Evolutionary conservation across 768 basidiomycete species (phyloP).

Genomic region (Leccinum subgranulosum): DNA sequence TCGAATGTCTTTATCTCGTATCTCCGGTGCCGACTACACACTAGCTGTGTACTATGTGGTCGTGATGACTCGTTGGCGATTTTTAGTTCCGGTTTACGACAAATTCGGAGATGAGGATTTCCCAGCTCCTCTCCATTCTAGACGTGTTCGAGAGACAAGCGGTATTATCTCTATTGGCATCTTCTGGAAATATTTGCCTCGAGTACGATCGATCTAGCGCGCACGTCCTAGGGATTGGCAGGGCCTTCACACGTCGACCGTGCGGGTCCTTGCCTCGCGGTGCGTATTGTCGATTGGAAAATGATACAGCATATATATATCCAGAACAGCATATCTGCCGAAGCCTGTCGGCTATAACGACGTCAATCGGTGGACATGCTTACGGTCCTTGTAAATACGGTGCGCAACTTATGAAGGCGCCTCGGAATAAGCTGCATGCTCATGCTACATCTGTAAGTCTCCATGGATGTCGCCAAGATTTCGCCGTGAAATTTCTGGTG

Average conservation of each 20-base stretch:
- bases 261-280: background rate
- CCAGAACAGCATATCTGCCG: background rate
- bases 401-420: background rate
- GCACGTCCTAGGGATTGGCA: too few relatives aligned
- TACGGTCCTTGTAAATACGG: background rate
- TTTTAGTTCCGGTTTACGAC: background rate
- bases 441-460: constrained; percentile 45
- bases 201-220: background rate
- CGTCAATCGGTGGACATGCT: background rate
- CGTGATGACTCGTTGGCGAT: background rate
- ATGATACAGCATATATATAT: background rate
- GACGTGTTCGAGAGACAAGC: background rate
- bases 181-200: background rate
- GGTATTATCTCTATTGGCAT: background rate
- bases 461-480: constrained; percentile 36
- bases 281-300: background rate
- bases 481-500: background rate
- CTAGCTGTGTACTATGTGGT: background rate
- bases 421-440: background rate
- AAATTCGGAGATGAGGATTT: background rate
- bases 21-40: background rate
- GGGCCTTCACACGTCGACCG: background rate
- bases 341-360: background rate
- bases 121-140: background rate
- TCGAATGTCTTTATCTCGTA: background rate